Percentiles rank a stretch among this genome's conserved stretches.
Conservation (phyloP, 306 rosid species). For the Vigna reflexopilosa region DNA sequence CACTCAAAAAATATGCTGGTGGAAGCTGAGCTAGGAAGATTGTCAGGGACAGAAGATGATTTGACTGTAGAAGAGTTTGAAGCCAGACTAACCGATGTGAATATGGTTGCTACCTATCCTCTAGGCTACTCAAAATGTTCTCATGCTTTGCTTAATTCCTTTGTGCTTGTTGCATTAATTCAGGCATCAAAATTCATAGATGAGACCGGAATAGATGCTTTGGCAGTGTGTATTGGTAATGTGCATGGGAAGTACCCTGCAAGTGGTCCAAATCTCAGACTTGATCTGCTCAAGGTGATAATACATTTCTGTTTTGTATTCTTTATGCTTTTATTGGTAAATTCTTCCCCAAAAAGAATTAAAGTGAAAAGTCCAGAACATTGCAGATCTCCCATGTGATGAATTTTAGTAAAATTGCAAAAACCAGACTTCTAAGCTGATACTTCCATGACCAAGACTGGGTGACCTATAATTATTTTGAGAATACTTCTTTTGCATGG, state of each 20-base stretch:
- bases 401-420: neutral
- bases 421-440: neutral
- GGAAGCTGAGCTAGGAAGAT: conserved; percentile 95
- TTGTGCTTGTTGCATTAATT: conserved; percentile 37
- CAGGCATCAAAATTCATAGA: conserved; percentile 93
- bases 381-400: neutral
- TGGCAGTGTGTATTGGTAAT: conserved; percentile 97
- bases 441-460: neutral
- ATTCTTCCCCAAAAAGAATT: neutral
- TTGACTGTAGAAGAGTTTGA: conserved; percentile 91
- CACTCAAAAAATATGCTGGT: conserved; percentile 79
- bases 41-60: conserved; percentile 97
- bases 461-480: neutral
- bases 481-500: neutral
- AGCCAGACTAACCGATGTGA: conserved; percentile 83
- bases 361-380: neutral
- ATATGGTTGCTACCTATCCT: conserved; percentile 61
- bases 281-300: conserved; percentile 92
- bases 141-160: conserved; percentile 33
- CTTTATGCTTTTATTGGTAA: neutral
- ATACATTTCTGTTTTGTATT: conserved; percentile 22
- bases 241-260: conserved; percentile 95
- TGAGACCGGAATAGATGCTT: conserved; percentile 92
- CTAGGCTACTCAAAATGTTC: conserved; percentile 14
- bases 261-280: conserved; percentile 87